Evolutionary conservation across 2,329 filamentous ascomycete species (phyloP).

Genomic region (Sporothrix mexicana): DNA sequence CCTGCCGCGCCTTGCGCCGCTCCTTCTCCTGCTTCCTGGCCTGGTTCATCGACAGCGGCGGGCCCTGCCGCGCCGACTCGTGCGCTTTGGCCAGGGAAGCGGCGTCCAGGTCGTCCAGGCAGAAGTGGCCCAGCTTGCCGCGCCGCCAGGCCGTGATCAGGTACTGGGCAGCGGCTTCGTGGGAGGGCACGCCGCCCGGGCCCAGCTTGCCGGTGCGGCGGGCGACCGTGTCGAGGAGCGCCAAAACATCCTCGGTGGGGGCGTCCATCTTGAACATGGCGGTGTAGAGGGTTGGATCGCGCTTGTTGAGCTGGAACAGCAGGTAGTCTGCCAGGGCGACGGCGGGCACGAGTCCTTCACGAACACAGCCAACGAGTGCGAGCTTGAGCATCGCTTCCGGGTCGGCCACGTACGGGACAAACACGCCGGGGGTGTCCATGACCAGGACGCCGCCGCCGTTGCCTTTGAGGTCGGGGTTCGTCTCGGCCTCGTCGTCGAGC

Average conservation of each 20-base stretch:
- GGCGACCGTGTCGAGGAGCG: constrained; percentile 74
- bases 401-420: constrained; percentile 87
- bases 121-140: constrained; percentile 75
- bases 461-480: constrained; percentile 36
- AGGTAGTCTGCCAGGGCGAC: constrained; percentile 88
- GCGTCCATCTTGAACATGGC: constrained; percentile 55
- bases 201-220: constrained; percentile 75
- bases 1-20: constrained; percentile 51
- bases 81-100: constrained; percentile 60
- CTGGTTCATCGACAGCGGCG: constrained; percentile 67
- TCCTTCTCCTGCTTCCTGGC: constrained; percentile 71
- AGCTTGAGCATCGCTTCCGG: constrained; percentile 92
- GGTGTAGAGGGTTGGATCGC: constrained; percentile 65
- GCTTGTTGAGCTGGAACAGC: constrained; percentile 79
- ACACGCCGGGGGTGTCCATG: constrained; percentile 92
- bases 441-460: constrained; percentile 74
- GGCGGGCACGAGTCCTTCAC: constrained; percentile 80
- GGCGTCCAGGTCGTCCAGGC: constrained; percentile 76
- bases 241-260: constrained; percentile 84
- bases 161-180: constrained; percentile 77
- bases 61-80: constrained; percentile 52
- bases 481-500: constrained; percentile 45
- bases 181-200: constrained; percentile 72
- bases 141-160: constrained; percentile 81
- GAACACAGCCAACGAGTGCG: constrained; percentile 88